Base-by-base conservation (phyloP, 495 filamentous ascomycete species). In the Penicillium samsonianum region DNA sequence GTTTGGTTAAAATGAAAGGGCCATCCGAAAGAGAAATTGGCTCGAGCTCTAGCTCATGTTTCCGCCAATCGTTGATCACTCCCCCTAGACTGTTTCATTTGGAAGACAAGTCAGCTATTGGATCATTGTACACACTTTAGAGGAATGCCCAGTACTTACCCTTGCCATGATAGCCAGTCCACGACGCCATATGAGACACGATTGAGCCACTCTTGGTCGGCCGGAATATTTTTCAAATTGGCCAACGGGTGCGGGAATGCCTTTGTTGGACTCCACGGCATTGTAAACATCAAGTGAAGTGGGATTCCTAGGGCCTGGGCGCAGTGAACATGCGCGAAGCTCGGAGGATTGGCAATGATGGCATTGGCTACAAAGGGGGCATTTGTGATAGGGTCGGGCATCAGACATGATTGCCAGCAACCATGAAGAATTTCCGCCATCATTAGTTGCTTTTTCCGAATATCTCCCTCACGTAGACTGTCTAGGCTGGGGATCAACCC, bases 281-380 rank as follows among this genome's bases (percentile, higher is more conserved):
- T 80, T n/a, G 80, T 84, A 61, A 82, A 84, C 70, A 85, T 80
- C 56, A 85, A 72, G 57, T 85, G 82, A 17, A 84, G 55, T 16
- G 82, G 82, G 30, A 84, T 73, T 1, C 76, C 22, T 3, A 46
- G 43, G 11, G 43, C 43, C 14, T 46, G 43, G 1, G 80, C 82
- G 50, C 76, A 80, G 56, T 84, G 80, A 0, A 83, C 58, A 67
- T 84, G 82, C 10, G 80, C 82, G 63, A 85, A 83, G 57, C 73
- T 78, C 9, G 80, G 80, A n/a, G 82, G 82, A 61, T 84, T 84
- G 5, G 82, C 81, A 54, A 85, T 82, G 56, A 85, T 83, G 19
- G 74, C 79, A 51, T 85, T 78, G 0, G 82, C 82, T 10, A 84
- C 70, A 61, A 85, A 84, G 0, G 80, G 78, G 55, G 78, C 80